Evolutionary conservation across 352 stramenopile species (phyloP).

Genomic region (Pythium dissotocum): DNA sequence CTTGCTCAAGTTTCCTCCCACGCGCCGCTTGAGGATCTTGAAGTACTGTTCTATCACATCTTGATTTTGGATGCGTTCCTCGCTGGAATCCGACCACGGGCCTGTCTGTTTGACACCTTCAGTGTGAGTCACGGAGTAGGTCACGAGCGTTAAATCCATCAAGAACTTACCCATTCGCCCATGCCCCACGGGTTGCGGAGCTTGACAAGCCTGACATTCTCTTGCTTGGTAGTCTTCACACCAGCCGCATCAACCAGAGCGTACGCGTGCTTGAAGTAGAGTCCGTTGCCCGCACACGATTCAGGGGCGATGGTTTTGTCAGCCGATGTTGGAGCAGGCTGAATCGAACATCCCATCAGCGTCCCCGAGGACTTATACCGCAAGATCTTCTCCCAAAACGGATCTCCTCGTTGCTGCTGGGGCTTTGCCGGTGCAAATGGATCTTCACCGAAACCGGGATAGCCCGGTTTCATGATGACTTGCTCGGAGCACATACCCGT

Average conservation of each 20-base stretch:
- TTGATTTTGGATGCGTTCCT: slow-evolving; percentile 77
- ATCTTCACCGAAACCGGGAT: slow-evolving; percentile 76
- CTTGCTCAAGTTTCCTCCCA: slow-evolving; percentile 70
- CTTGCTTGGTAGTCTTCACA: slow-evolving; percentile 59
- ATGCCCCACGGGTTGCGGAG: slow-evolving; percentile 91
- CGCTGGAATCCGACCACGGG: slow-evolving; percentile 80
- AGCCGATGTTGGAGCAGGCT: slow-evolving; percentile 53
- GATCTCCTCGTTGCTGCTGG: slow-evolving; percentile 50
- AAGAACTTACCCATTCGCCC: slow-evolving; percentile 81
- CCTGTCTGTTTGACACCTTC: slow-evolving; percentile 47
- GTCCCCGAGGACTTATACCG: slow-evolving; percentile 81
- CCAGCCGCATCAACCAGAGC: slow-evolving; percentile 75
- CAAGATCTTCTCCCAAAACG: slow-evolving; percentile 82
- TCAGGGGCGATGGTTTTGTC: slow-evolving; percentile 67
- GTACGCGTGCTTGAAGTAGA: slow-evolving; percentile 91
- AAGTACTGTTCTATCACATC: slow-evolving; percentile 79
- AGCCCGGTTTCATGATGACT: slow-evolving; percentile 82
- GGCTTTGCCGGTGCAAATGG: slow-evolving; percentile 47
- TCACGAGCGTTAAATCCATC: background rate
- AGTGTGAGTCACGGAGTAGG: background rate
- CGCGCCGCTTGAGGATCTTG: slow-evolving; percentile 61
- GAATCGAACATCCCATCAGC: slow-evolving; percentile 92
- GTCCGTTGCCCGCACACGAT: slow-evolving; percentile 74
- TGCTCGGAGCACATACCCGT: slow-evolving; percentile 90
- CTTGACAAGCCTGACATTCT: slow-evolving; percentile 68